Evolutionary conservation across 257 asterid genomes (phyloP), one percentile per base, ranked within the genome.

Genomic region (Cruciata laevipes): DNA sequence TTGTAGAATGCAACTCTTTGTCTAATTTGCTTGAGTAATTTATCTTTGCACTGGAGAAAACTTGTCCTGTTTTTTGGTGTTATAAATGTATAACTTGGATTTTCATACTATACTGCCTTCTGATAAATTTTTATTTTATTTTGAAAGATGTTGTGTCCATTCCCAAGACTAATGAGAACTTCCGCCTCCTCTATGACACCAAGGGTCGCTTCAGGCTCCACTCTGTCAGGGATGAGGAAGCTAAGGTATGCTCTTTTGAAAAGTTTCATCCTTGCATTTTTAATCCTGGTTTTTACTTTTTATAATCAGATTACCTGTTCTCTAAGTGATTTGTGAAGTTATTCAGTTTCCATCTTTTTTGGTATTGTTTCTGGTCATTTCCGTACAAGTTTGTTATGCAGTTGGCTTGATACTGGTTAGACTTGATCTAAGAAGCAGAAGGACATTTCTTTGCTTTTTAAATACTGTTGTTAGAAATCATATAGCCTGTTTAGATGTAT

Each of bases 121-220:
- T 49, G 55, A 49, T 62, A 0, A n/a, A n/a, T n/a, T n/a, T 61
- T 35, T 61, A 27, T 62, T 5, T 52, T 23, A 37, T 20, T 68
- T 74, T 65, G 17, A 61, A 66, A 88, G 92, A 88, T 83, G 95
- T 87, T 71, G 86, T 88, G 21, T 87, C 95, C 12, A 85, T 87
- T 20, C 95, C 92, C 7, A 87, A 87, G 79, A 87, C 95, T 72
- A 83, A 85, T 57, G 95, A 88, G 75, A 83, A 88, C 59, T 88
- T 88, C 81, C 95, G 90, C 7, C 84, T 87, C 53, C 83, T 87
- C 51, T 87, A 87, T 35, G 95, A 87, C 67, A 87, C 95, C 66
- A 87, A 87, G 87, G 95, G 95, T 1, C 84, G 95, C 1, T 85
- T 88, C 82, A 79, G 92, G 25, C 87, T 85, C 16, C 95, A 88